Evolutionary conservation across 2,329 filamentous ascomycete genomes (phyloP).

Genomic region (Xylariomycetidae sp.): DNA sequence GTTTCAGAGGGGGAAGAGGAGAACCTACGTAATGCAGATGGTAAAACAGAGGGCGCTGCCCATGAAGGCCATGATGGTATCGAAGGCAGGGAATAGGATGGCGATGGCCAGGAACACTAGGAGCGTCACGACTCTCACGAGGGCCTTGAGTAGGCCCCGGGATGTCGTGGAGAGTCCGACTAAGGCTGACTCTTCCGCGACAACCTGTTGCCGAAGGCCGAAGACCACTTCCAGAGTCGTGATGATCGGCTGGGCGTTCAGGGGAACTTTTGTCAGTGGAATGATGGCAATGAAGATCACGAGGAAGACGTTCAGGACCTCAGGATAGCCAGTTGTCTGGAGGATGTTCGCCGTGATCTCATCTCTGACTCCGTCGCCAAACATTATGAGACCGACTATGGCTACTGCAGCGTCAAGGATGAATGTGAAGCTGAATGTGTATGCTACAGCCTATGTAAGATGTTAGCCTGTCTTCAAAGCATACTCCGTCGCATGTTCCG

Average conservation of each 20-base stretch:
- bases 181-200: slow-evolving; percentile 42
- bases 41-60: slow-evolving; percentile 88
- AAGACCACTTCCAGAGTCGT: slow-evolving; percentile 77
- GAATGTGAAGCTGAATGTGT: slow-evolving; percentile 86
- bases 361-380: slow-evolving; percentile 80
- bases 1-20: no score
- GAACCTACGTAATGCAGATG: slow-evolving; percentile 73
- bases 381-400: slow-evolving; percentile 86
- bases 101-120: slow-evolving; percentile 73
- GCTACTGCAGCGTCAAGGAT: slow-evolving; percentile 78
- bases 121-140: slow-evolving; percentile 61
- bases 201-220: slow-evolving; percentile 53
- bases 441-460: slow-evolving; percentile 62
- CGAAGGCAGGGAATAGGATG: slow-evolving; percentile 68
- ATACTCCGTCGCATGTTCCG: no score
- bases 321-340: slow-evolving; percentile 67
- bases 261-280: slow-evolving; percentile 88
- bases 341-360: slow-evolving; percentile 92
- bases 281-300: slow-evolving; percentile 88
- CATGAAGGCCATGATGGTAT: slow-evolving; percentile 87
- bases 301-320: slow-evolving; percentile 69
- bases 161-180: slow-evolving; percentile 53
- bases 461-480: no score
- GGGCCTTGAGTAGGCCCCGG: slow-evolving; percentile 53
- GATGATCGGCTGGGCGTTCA: slow-evolving; percentile 84